Percentiles rank a stretch among this genome's conserved stretches.
Conservation (phyloP, 169 alveolate genomes). For the Sarcocystis neurona region DNA sequence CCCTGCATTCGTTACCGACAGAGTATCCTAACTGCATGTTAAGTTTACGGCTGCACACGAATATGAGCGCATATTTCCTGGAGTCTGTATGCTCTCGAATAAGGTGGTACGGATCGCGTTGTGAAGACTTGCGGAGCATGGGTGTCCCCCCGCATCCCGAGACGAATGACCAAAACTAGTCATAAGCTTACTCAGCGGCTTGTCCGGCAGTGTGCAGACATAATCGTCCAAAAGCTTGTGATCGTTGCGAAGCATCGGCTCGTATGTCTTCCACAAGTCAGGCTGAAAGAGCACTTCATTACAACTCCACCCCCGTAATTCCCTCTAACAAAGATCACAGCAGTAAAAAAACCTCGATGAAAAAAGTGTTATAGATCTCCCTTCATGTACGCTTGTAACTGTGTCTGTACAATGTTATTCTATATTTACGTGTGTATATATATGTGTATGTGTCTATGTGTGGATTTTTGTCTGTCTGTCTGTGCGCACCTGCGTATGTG, state of each 20-base stretch:
- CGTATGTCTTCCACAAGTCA: slow-evolving; percentile 59
- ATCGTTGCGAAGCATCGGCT: slow-evolving; percentile 52
- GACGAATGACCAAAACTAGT: neutral
- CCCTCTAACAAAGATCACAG: neutral
- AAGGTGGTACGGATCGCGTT: neutral
- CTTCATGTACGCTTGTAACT: too few species aligned
- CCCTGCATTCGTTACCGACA: neutral
- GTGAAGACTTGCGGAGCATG: neutral
- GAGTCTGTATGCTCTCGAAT: neutral
- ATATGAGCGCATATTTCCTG: too few species aligned
- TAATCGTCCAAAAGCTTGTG: slow-evolving; percentile 49
- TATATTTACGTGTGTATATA: too few species aligned
- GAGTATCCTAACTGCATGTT: neutral
- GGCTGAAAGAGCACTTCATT: slow-evolving; percentile 53
- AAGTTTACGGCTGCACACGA: neutral
- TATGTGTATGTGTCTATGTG: too few species aligned
- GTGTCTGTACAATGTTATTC: too few species aligned
- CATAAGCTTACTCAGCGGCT: slow-evolving; percentile 31
- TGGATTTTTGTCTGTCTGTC: too few species aligned
- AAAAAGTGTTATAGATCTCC: too few species aligned
- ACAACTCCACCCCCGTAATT: slow-evolving; percentile 54
- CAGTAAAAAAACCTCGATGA: neutral
- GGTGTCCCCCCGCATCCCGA: neutral
- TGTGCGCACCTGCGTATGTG: too few species aligned
- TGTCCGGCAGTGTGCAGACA: neutral